phyloP scores from a whole-genome alignment of 495 filamentous ascomycete genomes.

The Chaetomium tenue region DNA sequence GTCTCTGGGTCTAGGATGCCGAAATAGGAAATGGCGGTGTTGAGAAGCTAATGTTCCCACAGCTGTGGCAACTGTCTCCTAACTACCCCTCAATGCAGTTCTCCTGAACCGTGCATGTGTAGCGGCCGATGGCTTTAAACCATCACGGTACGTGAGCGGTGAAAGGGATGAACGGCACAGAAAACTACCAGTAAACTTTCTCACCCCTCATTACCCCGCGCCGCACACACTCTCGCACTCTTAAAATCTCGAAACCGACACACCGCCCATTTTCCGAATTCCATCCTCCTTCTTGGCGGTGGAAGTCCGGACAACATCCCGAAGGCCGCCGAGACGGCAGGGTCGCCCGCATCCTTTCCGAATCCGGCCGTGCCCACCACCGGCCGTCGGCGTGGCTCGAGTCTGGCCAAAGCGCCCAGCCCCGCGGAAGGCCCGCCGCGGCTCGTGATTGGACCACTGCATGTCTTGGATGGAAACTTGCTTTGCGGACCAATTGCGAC shows the following conservation, averaged over 20 bases:
- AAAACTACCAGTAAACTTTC: not conserved
- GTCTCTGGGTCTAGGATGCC: not conserved
- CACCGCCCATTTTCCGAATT: not conserved
- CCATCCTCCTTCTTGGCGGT: not conserved
- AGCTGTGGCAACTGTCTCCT: not conserved
- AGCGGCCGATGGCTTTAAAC: conserved; percentile 1
- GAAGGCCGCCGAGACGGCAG: not conserved
- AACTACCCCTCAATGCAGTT: not conserved
- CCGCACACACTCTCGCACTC: not conserved
- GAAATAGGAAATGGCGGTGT: not conserved
- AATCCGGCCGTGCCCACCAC: not conserved
- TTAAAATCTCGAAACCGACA: not conserved
- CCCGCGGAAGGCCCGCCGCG: not conserved
- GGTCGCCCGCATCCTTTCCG: not conserved
- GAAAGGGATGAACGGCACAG: not conserved
- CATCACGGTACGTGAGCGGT: not conserved
- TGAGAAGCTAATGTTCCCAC: not conserved
- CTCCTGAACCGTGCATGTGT: conserved; percentile 1
- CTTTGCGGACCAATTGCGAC: not conserved
- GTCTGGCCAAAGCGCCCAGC: not conserved
- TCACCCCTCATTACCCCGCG: not conserved
- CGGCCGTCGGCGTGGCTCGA: not conserved
- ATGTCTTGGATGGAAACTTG: not conserved
- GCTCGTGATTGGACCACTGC: conserved; percentile 13
- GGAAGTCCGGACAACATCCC: not conserved